Percentiles rank a stretch among this genome's conserved stretches.
Evolutionary conservation across 2,329 filamentous ascomycete species (phyloP).

Genomic region (Penicillium olsonii): DNA sequence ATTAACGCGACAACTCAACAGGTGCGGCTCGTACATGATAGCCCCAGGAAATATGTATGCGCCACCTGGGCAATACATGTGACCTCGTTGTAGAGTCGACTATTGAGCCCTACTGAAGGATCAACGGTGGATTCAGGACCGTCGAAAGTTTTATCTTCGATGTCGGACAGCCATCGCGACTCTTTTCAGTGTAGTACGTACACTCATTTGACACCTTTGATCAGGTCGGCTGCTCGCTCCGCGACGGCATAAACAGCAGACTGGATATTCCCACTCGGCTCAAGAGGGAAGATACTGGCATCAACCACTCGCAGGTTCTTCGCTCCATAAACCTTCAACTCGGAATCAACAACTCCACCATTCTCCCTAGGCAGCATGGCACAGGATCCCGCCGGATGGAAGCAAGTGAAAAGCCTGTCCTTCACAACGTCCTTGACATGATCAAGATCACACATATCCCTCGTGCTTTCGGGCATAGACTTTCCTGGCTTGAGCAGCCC

Average conservation of each 20-base stretch:
- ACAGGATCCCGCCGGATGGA: conserved; percentile 34
- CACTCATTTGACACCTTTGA: conserved; percentile 4
- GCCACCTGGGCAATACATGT: too few relatives aligned
- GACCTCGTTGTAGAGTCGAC: too few relatives aligned
- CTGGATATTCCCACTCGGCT: conserved; percentile 40
- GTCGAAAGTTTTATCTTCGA: too few relatives aligned
- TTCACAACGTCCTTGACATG: conserved; percentile 23
- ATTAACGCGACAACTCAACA: too few relatives aligned
- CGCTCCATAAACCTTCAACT: conserved; percentile 32
- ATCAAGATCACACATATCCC: conserved; percentile 19
- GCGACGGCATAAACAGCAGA: conserved; percentile 40
- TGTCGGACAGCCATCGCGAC: too few relatives aligned
- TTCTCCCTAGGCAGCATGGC: conserved; percentile 34
- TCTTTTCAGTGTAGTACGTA: too few relatives aligned
- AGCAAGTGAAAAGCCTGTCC: conserved; percentile 22
- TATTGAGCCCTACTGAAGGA: too few relatives aligned
- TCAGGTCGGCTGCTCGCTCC: conserved; percentile 34
- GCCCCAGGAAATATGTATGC: too few relatives aligned
- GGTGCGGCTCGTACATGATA: too few relatives aligned
- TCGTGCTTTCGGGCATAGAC: conserved; percentile 9
- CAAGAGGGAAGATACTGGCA: conserved; percentile 37
- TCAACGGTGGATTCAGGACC: too few relatives aligned
- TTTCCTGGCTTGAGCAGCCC: conserved; percentile 17
- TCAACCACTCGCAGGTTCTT: conserved; percentile 37
- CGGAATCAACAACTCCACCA: conserved; percentile 33